Conservation (phyloP, 768 basidiomycete species). For the Leccinellum rugosiceps region DNA sequence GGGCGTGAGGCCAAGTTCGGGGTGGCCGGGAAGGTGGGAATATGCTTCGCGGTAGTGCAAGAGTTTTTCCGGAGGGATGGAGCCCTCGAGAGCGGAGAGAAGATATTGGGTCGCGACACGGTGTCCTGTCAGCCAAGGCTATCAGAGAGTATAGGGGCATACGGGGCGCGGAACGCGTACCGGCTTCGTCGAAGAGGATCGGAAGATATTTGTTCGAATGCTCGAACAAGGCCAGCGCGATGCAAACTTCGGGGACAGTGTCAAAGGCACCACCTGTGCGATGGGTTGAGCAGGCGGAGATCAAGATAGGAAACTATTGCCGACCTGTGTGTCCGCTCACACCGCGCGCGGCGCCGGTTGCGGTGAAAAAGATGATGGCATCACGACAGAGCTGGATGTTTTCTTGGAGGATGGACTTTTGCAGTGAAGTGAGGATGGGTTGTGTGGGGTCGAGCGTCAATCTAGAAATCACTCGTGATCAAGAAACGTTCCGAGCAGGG, state of each 20-base stretch:
- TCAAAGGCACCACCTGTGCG: slow-evolving; percentile 57
- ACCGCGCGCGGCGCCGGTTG: slow-evolving; percentile 80
- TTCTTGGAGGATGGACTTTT: slow-evolving; percentile 52
- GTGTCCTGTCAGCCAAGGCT: slow-evolving; percentile 51
- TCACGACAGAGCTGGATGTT: slow-evolving; percentile 85
- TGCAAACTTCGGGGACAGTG: slow-evolving; percentile 82
- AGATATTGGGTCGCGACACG: slow-evolving; percentile 90
- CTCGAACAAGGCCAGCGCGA: slow-evolving; percentile 73
- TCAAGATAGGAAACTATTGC: neutral
- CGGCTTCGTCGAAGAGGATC: slow-evolving; percentile 78
- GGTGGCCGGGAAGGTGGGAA: slow-evolving; percentile 85
- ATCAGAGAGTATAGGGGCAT: neutral
- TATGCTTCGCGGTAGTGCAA: slow-evolving; percentile 84
- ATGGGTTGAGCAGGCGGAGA: slow-evolving; percentile 13
- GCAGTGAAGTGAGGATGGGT: slow-evolving; percentile 56
- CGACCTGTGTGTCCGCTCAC: slow-evolving; percentile 83
- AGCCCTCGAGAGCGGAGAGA: slow-evolving; percentile 72
- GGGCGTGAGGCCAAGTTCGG: slow-evolving; percentile 87
- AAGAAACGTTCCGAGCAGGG: neutral
- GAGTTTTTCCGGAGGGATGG: slow-evolving; percentile 70
- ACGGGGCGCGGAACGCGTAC: slow-evolving; percentile 37
- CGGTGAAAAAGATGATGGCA: slow-evolving; percentile 82
- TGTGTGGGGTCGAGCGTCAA: slow-evolving; percentile 71
- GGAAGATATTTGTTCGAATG: slow-evolving; percentile 59
- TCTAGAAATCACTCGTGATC: slow-evolving; percentile 36